Evolutionary conservation across 2,329 filamentous ascomycete species (phyloP).

Genomic region (Catunica adiposa): DNA sequence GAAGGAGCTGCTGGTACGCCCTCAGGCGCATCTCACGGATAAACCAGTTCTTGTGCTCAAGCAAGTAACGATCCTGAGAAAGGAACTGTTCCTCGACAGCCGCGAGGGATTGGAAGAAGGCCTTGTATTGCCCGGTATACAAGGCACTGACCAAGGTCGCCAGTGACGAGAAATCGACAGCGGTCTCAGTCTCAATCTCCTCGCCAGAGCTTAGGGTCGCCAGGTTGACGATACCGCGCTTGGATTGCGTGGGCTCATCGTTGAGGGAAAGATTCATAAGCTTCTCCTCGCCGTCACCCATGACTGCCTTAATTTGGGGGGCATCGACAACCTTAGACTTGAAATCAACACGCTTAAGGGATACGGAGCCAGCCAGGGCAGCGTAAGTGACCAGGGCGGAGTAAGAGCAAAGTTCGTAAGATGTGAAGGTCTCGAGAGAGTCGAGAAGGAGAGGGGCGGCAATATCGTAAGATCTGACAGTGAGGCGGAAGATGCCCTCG

Average conservation of each 20-base stretch:
- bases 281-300: conserved; percentile 80
- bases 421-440: conserved; percentile 94
- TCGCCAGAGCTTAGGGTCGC: conserved; percentile 60
- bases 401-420: conserved; percentile 96
- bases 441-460: conserved; percentile 89
- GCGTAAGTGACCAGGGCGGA: conserved; percentile 89
- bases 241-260: conserved; percentile 46
- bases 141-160: conserved; percentile 78
- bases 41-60: conserved; percentile 93
- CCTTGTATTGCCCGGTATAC: conserved; percentile 86
- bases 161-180: conserved; percentile 78
- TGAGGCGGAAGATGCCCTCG: conserved; percentile 84
- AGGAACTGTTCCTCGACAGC: conserved; percentile 88
- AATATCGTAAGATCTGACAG: conserved; percentile 74
- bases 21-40: conserved; percentile 95
- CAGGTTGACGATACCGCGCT: conserved; percentile 62
- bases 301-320: conserved; percentile 92
- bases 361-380: conserved; percentile 83
- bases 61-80: conserved; percentile 82
- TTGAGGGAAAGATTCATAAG: conserved; percentile 66
- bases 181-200: conserved; percentile 53
- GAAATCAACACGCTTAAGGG: conserved; percentile 93
- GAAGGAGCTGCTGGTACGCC: conserved; percentile 89
- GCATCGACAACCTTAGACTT: conserved; percentile 98
- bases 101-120: conserved; percentile 80